A percentile compares a stretch with the other conserved stretches of the same genome.
These are phyloP conservation scores for Solanum neorickii DNA, from an alignment of 257 asterid species.

Conservation along the genomic window DNA sequence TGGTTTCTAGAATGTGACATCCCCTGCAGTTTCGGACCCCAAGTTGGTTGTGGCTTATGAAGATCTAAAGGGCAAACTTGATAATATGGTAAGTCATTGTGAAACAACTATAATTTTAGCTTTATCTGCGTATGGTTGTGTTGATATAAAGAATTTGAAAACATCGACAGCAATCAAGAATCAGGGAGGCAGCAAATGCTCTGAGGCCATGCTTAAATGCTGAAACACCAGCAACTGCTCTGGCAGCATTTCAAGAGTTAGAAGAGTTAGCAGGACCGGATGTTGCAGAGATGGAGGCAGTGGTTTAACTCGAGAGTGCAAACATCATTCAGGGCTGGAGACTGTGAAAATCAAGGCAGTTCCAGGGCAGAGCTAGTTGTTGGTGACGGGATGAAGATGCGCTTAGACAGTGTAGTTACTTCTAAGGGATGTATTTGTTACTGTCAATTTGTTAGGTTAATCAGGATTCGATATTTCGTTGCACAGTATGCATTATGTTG, in stretches of 20 bases:
- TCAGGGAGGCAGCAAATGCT: conserved; percentile 27
- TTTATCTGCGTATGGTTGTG: neutral
- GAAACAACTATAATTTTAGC: neutral
- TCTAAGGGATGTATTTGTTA: neutral
- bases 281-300: neutral
- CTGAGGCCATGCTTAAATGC: conserved; percentile 42
- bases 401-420: neutral
- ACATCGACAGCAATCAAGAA: conserved; percentile 43
- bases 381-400: neutral
- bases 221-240: conserved; percentile 30
- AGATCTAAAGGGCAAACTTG: conserved; percentile 40
- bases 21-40: conserved; percentile 18
- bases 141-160: neutral
- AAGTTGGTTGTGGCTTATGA: conserved; percentile 43
- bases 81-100: conserved; percentile 37
- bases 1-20: conserved; percentile 23
- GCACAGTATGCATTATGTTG: neutral
- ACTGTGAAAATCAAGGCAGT: neutral
- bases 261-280: conserved; percentile 29
- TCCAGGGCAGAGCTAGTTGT: neutral
- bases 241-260: conserved; percentile 39
- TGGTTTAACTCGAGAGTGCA: neutral
- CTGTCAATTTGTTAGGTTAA: neutral
- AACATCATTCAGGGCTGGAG: neutral
- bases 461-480: neutral